Evolutionary conservation across 1,284 basidiomycete genomes (phyloP).

Genomic region (Agroathelia rolfsii): DNA sequence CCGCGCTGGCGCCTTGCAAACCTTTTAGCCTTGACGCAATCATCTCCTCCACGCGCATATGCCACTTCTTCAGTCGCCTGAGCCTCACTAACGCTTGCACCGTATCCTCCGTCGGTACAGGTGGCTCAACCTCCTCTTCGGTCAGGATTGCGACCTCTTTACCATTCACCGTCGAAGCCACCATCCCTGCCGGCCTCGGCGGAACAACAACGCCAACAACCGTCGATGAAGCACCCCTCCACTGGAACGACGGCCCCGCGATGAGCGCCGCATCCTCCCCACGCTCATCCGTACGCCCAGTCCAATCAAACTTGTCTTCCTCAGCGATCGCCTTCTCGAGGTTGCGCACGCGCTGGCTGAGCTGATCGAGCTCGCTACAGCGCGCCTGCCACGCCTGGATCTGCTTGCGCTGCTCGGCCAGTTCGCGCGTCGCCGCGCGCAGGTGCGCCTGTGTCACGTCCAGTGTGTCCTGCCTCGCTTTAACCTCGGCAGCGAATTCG

Average conservation of each 20-base stretch:
- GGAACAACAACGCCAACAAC: slow-evolving; percentile 36
- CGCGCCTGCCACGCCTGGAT: slow-evolving; percentile 65
- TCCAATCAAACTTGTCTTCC: slow-evolving; percentile 82
- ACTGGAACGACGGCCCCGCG: slow-evolving; percentile 51
- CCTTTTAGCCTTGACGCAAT: slow-evolving; percentile 61
- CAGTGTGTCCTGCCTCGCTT: slow-evolving; percentile 78
- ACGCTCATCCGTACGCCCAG: slow-evolving; percentile 65
- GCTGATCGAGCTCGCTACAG: slow-evolving; percentile 69
- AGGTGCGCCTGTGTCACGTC: slow-evolving; percentile 82
- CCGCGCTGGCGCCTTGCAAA: slow-evolving; percentile 71
- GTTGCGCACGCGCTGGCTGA: slow-evolving; percentile 70
- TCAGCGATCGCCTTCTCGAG: slow-evolving; percentile 69
- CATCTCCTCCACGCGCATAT: slow-evolving; percentile 66
- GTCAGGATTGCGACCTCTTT: too few relatives aligned
- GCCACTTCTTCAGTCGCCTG: slow-evolving; percentile 73
- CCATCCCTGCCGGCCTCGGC: slow-evolving; percentile 20
- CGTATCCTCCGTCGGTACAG: slow-evolving; percentile 52
- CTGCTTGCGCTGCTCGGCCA: slow-evolving; percentile 83
- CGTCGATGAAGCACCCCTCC: slow-evolving; percentile 54
- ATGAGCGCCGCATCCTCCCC: slow-evolving; percentile 39
- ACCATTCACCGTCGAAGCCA: slow-evolving; percentile 50
- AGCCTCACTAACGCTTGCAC: slow-evolving; percentile 56
- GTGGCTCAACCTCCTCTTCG: slow-evolving; percentile 60
- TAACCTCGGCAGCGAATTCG: slow-evolving; percentile 80
- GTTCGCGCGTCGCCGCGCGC: slow-evolving; percentile 80